A percentile compares a stretch with the other conserved stretches of the same genome.
Conservation (phyloP, 2,329 filamentous ascomycete genomes). For the Mariannaea elegans region DNA sequence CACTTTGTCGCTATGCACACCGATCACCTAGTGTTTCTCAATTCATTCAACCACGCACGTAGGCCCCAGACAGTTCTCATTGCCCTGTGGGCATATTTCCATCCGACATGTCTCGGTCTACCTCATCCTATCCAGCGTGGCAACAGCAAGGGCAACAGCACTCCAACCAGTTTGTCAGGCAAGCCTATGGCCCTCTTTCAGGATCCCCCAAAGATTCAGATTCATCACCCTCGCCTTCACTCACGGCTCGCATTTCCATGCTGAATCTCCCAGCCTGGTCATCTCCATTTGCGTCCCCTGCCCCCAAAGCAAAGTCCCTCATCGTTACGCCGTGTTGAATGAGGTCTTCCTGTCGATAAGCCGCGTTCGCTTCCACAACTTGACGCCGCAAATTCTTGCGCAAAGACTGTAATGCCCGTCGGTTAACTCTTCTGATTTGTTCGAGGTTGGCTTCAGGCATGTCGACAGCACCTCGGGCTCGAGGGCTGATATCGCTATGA, state of each 20-base stretch:
- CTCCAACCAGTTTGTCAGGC: neutral
- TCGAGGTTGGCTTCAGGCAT: neutral
- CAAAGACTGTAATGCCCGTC: neutral
- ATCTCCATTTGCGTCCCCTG: neutral
- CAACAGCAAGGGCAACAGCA: neutral
- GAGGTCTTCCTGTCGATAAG: neutral
- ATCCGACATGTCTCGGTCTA: neutral
- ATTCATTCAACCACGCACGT: too few relatives aligned
- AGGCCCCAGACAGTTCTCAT: too few relatives aligned
- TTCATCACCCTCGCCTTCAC: neutral
- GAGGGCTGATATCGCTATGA: neutral
- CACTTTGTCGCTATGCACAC: too few relatives aligned
- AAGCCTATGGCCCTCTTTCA: neutral
- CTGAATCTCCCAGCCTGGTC: neutral
- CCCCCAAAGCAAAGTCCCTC: constrained; percentile 2
- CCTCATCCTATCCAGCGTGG: neutral
- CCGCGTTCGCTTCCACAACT: constrained; percentile 4
- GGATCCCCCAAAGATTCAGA: neutral
- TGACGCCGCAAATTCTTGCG: neutral
- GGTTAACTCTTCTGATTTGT: constrained; percentile 1
- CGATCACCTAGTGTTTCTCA: too few relatives aligned
- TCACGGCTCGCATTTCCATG: neutral
- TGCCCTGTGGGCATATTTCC: neutral
- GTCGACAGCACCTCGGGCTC: neutral
- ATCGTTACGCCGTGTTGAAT: neutral